Conservation (phyloP, 768 basidiomycete species). For the Lactarius psammicola region DNA sequence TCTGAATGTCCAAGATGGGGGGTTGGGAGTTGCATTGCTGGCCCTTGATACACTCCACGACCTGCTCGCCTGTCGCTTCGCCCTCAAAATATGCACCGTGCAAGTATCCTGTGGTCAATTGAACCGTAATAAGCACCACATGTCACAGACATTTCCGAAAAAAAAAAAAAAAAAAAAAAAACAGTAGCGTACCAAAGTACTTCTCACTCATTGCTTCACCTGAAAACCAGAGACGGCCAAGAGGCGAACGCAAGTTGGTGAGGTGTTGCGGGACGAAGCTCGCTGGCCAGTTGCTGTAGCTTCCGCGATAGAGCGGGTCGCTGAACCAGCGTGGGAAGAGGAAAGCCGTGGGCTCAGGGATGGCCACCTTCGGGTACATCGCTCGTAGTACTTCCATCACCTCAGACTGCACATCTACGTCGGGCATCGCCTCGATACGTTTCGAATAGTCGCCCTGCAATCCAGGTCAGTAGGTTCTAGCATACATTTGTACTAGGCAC, state of each 20-base stretch:
- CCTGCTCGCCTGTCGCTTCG: conserved; percentile 24
- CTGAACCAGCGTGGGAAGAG: conserved; percentile 51
- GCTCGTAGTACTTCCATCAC: conserved; percentile 50
- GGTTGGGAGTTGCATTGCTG: conserved; percentile 10
- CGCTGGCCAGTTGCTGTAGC: conserved; percentile 65
- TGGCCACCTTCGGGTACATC: conserved; percentile 53
- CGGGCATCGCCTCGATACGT: conserved; percentile 53
- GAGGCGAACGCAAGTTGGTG: conserved; percentile 51
- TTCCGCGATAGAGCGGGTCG: conserved; percentile 53
- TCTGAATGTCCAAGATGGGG: conserved; percentile 25
- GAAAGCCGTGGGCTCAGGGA: conserved; percentile 56
- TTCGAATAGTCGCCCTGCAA: conserved; percentile 55
- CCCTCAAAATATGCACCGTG: conserved; percentile 38
- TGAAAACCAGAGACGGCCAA: conserved; percentile 55
- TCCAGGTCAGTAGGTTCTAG: background rate
- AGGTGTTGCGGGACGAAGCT: conserved; percentile 51
- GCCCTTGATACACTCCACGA: conserved; percentile 32
- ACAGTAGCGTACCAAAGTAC: conserved; percentile 49
- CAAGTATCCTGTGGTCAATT: conserved; percentile 28
- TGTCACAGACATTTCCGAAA: background rate
- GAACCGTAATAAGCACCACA: background rate
- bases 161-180: conserved; percentile 11
- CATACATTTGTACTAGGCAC: conserved; percentile 14
- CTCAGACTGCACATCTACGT: conserved; percentile 48
- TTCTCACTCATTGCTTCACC: conserved; percentile 57